Conservation (phyloP, 202 grass and related monocot genomes). For the Setaria viridis region DNA sequence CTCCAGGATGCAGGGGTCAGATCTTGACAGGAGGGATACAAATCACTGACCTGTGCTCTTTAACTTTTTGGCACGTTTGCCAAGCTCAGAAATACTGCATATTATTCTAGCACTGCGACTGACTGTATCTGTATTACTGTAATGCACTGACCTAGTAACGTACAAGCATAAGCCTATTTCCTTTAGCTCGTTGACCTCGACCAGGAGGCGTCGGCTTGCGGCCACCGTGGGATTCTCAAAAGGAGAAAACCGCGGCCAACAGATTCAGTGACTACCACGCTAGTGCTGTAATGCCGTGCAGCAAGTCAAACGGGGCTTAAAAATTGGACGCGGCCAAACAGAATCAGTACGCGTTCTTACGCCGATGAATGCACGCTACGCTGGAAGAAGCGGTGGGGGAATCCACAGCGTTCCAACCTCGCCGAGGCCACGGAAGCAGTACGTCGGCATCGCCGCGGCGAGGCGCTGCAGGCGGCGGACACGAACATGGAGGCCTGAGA, state of each 20-base stretch:
- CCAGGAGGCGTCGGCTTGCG: constrained; percentile 10
- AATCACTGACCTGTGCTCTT: constrained; percentile 4
- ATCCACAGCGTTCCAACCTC: no score
- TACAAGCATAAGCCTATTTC: constrained; percentile 39
- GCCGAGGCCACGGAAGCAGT: no score
- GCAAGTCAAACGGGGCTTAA: constrained; percentile 17
- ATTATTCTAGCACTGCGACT: neutral
- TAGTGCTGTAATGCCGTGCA: neutral
- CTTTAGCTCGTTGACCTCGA: constrained; percentile 35
- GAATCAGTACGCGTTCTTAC: neutral
- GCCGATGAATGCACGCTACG: neutral
- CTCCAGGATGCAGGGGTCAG: constrained; percentile 7
- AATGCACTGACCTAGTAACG: neutral
- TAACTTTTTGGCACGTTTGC: neutral
- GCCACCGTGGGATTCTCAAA: constrained; percentile 39
- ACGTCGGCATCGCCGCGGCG: no score
- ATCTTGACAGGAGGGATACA: neutral
- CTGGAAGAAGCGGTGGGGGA: neutral
- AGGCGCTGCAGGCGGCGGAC: no score
- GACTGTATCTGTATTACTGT: neutral
- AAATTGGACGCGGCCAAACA: neutral
- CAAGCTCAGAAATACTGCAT: neutral
- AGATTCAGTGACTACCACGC: constrained; percentile 18
- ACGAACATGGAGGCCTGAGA: no score
- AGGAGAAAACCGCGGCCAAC: constrained; percentile 31